Evolutionary conservation across 139 green algal species (phyloP).

Genomic region (Tetraselmis striata): DNA sequence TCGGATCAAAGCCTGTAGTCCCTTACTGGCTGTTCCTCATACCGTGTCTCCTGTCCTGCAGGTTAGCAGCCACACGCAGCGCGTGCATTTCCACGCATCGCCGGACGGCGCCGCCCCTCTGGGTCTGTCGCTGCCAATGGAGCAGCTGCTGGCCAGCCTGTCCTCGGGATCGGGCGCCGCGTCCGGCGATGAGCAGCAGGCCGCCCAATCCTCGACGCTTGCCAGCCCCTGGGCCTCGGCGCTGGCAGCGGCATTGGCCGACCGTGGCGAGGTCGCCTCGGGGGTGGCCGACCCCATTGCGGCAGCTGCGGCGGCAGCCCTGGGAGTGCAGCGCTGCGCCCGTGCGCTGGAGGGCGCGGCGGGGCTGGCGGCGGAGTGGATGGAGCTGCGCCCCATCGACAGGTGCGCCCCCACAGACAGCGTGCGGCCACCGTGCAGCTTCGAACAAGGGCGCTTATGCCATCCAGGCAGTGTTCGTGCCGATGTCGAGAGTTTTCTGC

Average conservation of each 20-base stretch:
- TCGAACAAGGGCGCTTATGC: too few species aligned
- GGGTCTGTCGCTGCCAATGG: slow-evolving; percentile 60
- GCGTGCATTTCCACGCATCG: slow-evolving; percentile 67
- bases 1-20: too few species aligned
- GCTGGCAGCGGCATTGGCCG: too few species aligned
- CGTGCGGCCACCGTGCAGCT: slow-evolving; percentile 31
- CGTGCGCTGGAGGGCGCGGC: slow-evolving; percentile 31
- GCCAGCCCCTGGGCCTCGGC: not conserved
- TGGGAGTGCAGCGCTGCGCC: not conserved
- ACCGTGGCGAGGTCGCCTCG: not conserved
- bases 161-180: too few species aligned
- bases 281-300: not conserved
- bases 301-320: too few species aligned
- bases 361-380: slow-evolving; percentile 66
- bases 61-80: slow-evolving; percentile 57
- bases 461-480: too few species aligned
- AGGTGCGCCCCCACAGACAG: slow-evolving; percentile 37
- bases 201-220: too few species aligned
- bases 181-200: not conserved
- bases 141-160: slow-evolving; percentile 38
- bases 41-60: slow-evolving; percentile 24
- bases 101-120: slow-evolving; percentile 50
- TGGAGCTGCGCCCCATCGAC: slow-evolving; percentile 51
- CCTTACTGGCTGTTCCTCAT: too few species aligned
- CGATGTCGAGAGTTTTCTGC: too few species aligned